Conservation (phyloP, 2,329 filamentous ascomycete species). For the Nigrograna mackinnonii region DNA sequence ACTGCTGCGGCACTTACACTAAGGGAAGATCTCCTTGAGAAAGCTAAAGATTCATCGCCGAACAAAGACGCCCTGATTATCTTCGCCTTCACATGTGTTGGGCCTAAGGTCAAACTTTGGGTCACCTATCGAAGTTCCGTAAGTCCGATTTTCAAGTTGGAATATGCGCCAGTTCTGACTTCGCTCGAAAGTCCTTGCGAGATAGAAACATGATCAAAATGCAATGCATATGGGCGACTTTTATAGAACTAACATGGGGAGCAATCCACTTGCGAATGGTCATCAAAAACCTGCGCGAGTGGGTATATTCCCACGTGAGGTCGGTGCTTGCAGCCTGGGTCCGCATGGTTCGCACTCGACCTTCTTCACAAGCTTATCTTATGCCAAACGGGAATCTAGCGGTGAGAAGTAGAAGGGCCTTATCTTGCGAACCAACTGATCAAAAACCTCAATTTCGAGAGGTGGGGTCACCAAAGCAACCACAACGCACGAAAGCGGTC, state of each 20-base stretch:
- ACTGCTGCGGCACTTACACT: constrained; percentile 12
- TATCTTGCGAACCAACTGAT: constrained; percentile 8
- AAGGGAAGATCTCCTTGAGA: constrained; percentile 9
- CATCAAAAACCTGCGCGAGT: constrained; percentile 14
- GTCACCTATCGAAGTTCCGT: constrained; percentile 10
- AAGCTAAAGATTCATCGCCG: neutral
- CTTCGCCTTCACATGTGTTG: constrained; percentile 17
- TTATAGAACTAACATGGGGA: constrained; percentile 17
- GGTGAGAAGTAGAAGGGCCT: constrained; percentile 3
- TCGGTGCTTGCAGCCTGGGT: constrained; percentile 6
- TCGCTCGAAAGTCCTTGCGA: too few relatives aligned
- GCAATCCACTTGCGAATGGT: constrained; percentile 11
- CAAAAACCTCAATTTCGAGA: too few relatives aligned
- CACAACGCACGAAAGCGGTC: too few relatives aligned
- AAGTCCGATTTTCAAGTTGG: too few relatives aligned
- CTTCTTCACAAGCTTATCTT: neutral
- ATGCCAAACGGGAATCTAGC: constrained; percentile 1
- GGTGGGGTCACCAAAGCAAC: too few relatives aligned
- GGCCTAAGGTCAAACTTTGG: constrained; percentile 16
- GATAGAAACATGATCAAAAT: too few relatives aligned
- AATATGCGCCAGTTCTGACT: too few relatives aligned
- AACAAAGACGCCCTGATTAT: constrained; percentile 8
- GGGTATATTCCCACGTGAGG: constrained; percentile 9
- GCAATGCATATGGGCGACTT: constrained; percentile 18
- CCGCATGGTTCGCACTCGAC: constrained; percentile 1